A percentile compares a stretch with the other conserved stretches of the same genome.
Conservation (phyloP, 1,284 basidiomycete species). For the Cryptococcus sp. region DNA sequence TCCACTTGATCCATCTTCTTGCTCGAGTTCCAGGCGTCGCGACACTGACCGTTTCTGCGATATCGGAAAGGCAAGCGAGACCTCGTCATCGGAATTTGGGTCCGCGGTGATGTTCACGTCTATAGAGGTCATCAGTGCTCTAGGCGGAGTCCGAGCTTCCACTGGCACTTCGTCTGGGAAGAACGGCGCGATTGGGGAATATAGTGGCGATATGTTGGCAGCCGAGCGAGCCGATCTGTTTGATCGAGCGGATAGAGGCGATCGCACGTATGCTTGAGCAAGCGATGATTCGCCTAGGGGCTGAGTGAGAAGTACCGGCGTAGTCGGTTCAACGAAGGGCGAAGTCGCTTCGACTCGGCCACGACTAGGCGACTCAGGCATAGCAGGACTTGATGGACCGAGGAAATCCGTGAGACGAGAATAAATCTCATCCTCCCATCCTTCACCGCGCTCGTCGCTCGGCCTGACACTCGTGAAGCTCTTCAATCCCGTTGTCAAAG, state of each 20-base stretch:
- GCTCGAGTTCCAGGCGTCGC: not conserved
- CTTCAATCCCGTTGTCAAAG: slow-evolving; percentile 12
- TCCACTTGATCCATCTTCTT: not conserved
- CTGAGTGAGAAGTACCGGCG: slow-evolving; percentile 34
- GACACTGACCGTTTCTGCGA: slow-evolving; percentile 17
- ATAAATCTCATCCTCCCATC: slow-evolving; percentile 36
- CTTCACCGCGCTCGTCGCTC: slow-evolving; percentile 23
- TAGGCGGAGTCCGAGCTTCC: too few relatives aligned
- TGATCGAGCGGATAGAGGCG: slow-evolving; percentile 2
- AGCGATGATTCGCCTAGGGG: slow-evolving; percentile 41
- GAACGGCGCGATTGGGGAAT: too few relatives aligned
- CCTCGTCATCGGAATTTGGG: slow-evolving; percentile 11
- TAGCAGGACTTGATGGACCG: slow-evolving; percentile 15
- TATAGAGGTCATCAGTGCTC: not conserved
- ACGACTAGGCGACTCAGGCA: not conserved
- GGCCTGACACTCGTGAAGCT: slow-evolving; percentile 36
- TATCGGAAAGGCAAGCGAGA: slow-evolving; percentile 11
- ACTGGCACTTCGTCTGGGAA: not conserved
- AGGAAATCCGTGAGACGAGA: slow-evolving; percentile 29
- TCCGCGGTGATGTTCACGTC: slow-evolving; percentile 2
- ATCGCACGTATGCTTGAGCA: slow-evolving; percentile 27
- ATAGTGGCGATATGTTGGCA: too few relatives aligned
- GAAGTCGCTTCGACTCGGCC: not conserved
- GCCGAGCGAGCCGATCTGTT: not conserved
- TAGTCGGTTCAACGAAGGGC: slow-evolving; percentile 3